A percentile compares a stretch with the other conserved stretches of the same genome.
Evolutionary conservation across 352 stramenopile species (phyloP).

Genomic region (Halophytophthora polymorphica): DNA sequence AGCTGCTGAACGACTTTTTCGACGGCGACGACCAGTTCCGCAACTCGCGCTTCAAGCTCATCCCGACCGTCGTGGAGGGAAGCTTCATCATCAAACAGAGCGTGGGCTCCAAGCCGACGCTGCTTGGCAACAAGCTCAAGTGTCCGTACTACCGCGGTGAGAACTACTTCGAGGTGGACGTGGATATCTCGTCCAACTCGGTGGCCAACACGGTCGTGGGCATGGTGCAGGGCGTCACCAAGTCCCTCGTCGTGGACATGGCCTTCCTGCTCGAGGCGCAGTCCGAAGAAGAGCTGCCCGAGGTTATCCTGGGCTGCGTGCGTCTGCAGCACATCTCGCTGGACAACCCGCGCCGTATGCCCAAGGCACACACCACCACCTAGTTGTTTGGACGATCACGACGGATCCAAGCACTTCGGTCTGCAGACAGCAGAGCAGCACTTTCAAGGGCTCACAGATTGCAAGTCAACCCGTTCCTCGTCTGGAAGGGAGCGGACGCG

Average conservation of each 20-base stretch:
- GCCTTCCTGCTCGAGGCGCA: constrained; percentile 86
- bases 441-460: too few species aligned
- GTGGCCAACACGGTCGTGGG: constrained; percentile 88
- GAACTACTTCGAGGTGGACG: constrained; percentile 95
- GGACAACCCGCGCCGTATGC: constrained; percentile 67
- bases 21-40: constrained; percentile 94
- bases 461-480: too few species aligned
- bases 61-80: constrained; percentile 95
- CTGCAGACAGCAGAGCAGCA: too few species aligned
- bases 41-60: constrained; percentile 98
- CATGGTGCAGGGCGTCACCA: constrained; percentile 88
- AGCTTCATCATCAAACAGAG: constrained; percentile 96
- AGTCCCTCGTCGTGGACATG: constrained; percentile 88
- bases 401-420: too few species aligned
- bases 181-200: constrained; percentile 93
- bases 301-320: constrained; percentile 75
- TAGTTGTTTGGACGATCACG: too few species aligned
- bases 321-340: constrained; percentile 83
- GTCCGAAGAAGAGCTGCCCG: constrained; percentile 83
- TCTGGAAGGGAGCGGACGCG: too few species aligned
- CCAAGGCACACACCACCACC: constrained; percentile 22
- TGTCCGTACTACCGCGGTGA: constrained; percentile 81
- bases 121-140: constrained; percentile 97
- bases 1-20: constrained; percentile 88
- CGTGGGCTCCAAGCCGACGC: constrained; percentile 93